Evolutionary conservation across 352 stramenopile species (phyloP), one percentile per base, ranked within the genome.

Genomic region (Phytophthora melonis): DNA sequence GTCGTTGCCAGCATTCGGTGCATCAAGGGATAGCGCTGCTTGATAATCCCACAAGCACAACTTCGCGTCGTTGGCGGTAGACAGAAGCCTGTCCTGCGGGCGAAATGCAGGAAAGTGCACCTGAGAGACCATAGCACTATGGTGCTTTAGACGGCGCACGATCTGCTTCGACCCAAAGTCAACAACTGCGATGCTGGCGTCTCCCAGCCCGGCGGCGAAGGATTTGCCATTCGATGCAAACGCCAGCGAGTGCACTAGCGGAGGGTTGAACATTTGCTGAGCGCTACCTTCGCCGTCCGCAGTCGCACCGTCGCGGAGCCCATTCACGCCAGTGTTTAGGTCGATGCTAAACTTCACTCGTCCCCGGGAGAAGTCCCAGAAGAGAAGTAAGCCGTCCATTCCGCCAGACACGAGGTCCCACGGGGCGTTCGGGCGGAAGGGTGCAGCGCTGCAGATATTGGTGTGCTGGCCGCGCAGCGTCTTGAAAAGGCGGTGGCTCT

Each of bases 361-460:
- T 27, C 88, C 88, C 5, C 84, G 83, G 23, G 75, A 89, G 70
- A 94, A 88, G 59, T 94, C 88, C 88, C 88, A 94, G 74, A 93
- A 94, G 47, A 88, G 67, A 27, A 94, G 63, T 30, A 88, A 56
- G 43, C 88, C 86, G 57, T 94, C 88, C 71, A 93, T 83, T 19
- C 86, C 88, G 13, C 86, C 84, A 2, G 88, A 92, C 23, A 93
- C 84, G 9, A 94, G 71, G 62, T 94, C 88, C 83, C 87, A 94
- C 21, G 86, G 80, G 58, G 81, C 82, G 43, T 91, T 89, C 13
- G 88, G 86, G 43, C 86, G 88, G 61, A 94, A 94, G 23, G 77
- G 80, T 45, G 88, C 88, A 13, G 57, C 65, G 67, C 86, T 92
- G 68, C 86, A 93, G 56, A 94, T 83, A 57, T 93, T 94, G 11